These are phyloP conservation scores for Arabis hirsuta DNA, from an alignment of 345 rosid species.

Conservation along the genomic window DNA sequence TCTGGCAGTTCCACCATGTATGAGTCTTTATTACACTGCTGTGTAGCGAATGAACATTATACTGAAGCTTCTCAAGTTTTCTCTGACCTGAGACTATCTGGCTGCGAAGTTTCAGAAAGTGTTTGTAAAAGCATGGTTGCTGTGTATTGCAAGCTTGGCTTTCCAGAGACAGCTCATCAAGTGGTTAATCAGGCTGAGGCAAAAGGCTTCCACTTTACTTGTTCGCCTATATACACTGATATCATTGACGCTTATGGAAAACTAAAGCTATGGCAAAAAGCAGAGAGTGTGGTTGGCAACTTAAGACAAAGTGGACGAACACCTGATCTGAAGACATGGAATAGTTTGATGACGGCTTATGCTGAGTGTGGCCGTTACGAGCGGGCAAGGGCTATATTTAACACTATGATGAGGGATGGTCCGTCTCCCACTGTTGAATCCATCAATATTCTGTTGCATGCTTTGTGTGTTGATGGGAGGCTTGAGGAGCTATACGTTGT, in stretches of 20 bases:
- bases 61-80: conserved; percentile 87
- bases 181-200: conserved; percentile 61
- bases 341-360: conserved; percentile 83
- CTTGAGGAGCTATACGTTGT: conserved; percentile 85
- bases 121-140: conserved; percentile 59
- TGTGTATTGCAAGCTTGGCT: conserved; percentile 72
- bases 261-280: conserved; percentile 79
- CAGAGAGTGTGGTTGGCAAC: conserved; percentile 81
- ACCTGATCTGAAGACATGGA: conserved; percentile 81
- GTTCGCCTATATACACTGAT: conserved; percentile 55
- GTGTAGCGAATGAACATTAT: conserved; percentile 58
- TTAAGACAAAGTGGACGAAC: conserved; percentile 59
- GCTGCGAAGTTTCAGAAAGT: conserved; percentile 60
- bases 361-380: conserved; percentile 93
- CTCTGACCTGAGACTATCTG: conserved; percentile 75
- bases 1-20: conserved; percentile 59
- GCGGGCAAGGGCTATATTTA: conserved; percentile 89
- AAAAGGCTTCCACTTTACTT: conserved; percentile 55
- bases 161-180: conserved; percentile 87
- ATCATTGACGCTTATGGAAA: conserved; percentile 78
- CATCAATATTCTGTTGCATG: conserved; percentile 81
- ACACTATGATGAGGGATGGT: conserved; percentile 92
- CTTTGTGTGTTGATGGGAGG: conserved; percentile 75
- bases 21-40: conserved; percentile 75
- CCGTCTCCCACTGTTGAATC: conserved; percentile 93